Evolutionary conservation across 176 grass and related monocot species (phyloP).

Genomic region (Ensete ventricosum): DNA sequence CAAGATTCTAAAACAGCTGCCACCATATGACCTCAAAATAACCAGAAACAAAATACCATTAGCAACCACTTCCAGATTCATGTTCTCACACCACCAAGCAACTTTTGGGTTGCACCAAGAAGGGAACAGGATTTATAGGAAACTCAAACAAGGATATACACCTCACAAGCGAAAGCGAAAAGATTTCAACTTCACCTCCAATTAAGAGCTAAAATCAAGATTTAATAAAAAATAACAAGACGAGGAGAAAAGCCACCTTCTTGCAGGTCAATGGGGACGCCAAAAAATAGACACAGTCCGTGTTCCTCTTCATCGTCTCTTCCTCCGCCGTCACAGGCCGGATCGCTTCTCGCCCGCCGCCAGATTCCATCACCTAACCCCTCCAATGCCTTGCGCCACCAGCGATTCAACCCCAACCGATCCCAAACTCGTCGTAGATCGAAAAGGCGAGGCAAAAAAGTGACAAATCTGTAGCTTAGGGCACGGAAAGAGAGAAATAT

Average conservation of each 20-base stretch:
- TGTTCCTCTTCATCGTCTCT: constrained; percentile 67
- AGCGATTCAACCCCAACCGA: constrained; percentile 24
- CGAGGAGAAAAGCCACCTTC: constrained; percentile 37
- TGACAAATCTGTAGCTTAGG: background rate
- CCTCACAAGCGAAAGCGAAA: background rate
- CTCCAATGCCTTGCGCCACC: background rate
- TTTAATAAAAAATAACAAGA: background rate
- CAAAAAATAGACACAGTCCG: constrained; percentile 96
- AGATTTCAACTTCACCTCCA: background rate
- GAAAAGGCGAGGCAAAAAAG: background rate
- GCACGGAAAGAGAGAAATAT: background rate
- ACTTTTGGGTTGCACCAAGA: too few relatives aligned
- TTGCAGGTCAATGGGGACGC: constrained; percentile 97
- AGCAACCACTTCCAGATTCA: too few relatives aligned
- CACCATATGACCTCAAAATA: too few relatives aligned
- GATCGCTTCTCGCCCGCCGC: background rate
- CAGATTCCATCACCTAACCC: constrained; percentile 4
- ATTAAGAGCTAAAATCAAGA: background rate
- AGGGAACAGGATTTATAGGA: too few relatives aligned
- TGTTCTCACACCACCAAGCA: too few relatives aligned
- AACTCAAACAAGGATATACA: background rate
- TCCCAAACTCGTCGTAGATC: constrained; percentile 29
- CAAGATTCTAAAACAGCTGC: too few relatives aligned
- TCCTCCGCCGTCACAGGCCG: constrained; percentile 52
- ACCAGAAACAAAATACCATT: too few relatives aligned